Conservation (phyloP, 2,329 filamentous ascomycete species). For the Leptographium lundbergii region DNA sequence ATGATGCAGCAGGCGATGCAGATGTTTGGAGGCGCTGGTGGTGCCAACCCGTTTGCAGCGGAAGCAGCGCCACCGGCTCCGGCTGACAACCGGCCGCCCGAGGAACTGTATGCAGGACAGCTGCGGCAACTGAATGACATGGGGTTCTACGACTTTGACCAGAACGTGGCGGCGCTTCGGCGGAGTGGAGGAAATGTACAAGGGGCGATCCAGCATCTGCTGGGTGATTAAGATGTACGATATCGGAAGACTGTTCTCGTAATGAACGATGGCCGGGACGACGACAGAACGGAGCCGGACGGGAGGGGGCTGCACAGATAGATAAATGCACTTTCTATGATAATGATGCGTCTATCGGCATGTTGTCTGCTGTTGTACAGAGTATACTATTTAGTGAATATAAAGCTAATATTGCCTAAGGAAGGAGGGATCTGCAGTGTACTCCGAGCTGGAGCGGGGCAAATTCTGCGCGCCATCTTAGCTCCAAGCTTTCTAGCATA, state of each 20-base stretch:
- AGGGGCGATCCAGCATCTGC: conserved; percentile 69
- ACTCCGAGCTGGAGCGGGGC: not conserved
- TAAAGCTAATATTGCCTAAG: not conserved
- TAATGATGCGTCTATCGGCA: not conserved
- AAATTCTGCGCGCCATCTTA: not conserved
- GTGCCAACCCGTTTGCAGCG: conserved; percentile 9
- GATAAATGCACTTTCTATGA: not conserved
- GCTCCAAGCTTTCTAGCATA: not conserved
- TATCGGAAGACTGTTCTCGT: not conserved
- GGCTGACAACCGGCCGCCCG: conserved; percentile 73
- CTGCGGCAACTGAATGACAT: conserved; percentile 92
- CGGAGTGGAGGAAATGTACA: conserved; percentile 89
- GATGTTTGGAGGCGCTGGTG: conserved; percentile 27
- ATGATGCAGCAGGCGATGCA: conserved; percentile 41
- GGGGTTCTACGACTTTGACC: conserved; percentile 95
- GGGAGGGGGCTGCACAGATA: not conserved
- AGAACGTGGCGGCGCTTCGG: conserved; percentile 78
- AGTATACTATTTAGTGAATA: too few species aligned
- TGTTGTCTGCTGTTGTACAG: too few species aligned
- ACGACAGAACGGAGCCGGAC: not conserved
- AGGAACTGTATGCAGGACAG: conserved; percentile 86
- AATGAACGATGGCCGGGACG: not conserved
- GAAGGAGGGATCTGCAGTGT: not conserved
- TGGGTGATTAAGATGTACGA: conserved; percentile 22
- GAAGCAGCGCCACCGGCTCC: conserved; percentile 28